A percentile compares a stretch with the other conserved stretches of the same genome.
phyloP scores from a whole-genome alignment of 345 rosid genomes.

The Salix koriyanagi region DNA sequence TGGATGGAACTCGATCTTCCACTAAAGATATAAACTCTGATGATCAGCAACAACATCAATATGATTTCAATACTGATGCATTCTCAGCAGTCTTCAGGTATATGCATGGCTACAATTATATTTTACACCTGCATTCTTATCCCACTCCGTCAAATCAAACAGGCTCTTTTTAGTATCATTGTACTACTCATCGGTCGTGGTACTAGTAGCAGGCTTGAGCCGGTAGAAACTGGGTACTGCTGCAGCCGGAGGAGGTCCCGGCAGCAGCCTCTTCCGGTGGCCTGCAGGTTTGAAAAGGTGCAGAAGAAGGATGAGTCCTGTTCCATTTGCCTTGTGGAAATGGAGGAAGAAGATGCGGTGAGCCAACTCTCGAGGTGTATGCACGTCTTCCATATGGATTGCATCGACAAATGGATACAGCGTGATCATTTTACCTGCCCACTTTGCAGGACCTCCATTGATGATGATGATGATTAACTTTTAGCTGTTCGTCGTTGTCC shows the following conservation, averaged over 20 bases:
- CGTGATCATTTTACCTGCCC: slow-evolving; percentile 65
- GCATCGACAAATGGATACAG: slow-evolving; percentile 61
- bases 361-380: slow-evolving; percentile 51
- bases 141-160: slow-evolving; percentile 40
- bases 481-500: neutral
- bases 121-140: slow-evolving; percentile 54
- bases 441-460: slow-evolving; percentile 48
- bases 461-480: neutral
- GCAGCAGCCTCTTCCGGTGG: neutral
- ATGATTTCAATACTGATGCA: slow-evolving; percentile 48
- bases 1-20: neutral
- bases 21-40: neutral
- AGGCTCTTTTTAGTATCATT: slow-evolving; percentile 5
- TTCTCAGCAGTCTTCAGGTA: slow-evolving; percentile 28
- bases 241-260: neutral
- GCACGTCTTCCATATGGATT: slow-evolving; percentile 60
- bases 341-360: slow-evolving; percentile 45
- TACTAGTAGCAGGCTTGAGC: neutral
- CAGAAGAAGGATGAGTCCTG: slow-evolving; percentile 30
- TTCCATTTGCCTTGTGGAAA: slow-evolving; percentile 59
- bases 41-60: neutral
- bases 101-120: slow-evolving; percentile 44
- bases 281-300: slow-evolving; percentile 22
- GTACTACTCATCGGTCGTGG: slow-evolving; percentile 4
- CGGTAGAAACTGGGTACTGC: neutral